phyloP scores from a whole-genome alignment of 2,329 filamentous ascomycete genomes.

The Aspergillus pseudoglaucus region DNA sequence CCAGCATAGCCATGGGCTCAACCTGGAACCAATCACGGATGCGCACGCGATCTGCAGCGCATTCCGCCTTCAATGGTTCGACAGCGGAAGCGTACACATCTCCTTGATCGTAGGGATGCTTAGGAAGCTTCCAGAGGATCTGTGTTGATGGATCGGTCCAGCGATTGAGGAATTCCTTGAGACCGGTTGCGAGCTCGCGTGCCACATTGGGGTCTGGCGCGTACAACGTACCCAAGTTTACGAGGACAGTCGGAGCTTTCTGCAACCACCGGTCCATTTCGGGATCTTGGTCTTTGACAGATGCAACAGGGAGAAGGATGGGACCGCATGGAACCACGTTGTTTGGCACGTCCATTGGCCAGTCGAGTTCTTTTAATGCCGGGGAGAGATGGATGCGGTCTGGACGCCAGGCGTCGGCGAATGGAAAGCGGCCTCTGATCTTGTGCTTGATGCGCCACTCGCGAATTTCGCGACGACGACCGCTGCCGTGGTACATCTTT shows the following conservation, averaged over 20 bases:
- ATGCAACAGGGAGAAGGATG: slow-evolving; percentile 32
- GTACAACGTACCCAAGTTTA: slow-evolving; percentile 44
- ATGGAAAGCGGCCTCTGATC: slow-evolving; percentile 21
- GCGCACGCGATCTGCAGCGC: slow-evolving; percentile 27
- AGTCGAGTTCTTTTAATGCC: slow-evolving; percentile 33
- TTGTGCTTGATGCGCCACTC: slow-evolving; percentile 20
- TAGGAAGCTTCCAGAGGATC: slow-evolving; percentile 36
- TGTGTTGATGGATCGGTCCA: slow-evolving; percentile 20
- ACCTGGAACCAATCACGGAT: slow-evolving; percentile 40
- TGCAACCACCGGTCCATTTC: slow-evolving; percentile 41
- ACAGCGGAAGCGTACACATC: slow-evolving; percentile 15
- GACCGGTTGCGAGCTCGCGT: slow-evolving; percentile 32
- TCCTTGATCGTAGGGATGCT: slow-evolving; percentile 15
- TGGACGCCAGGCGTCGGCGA: slow-evolving; percentile 20
- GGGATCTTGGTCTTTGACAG: slow-evolving; percentile 35
- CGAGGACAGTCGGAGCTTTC: slow-evolving; percentile 39
- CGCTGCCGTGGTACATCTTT: slow-evolving; percentile 20
- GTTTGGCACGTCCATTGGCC: slow-evolving; percentile 32
- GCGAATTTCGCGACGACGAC: slow-evolving; percentile 16
- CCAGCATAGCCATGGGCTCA: slow-evolving; percentile 31
- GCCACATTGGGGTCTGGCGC: slow-evolving; percentile 28
- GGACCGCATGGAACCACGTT: slow-evolving; percentile 44
- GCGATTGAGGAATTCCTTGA: slow-evolving; percentile 31
- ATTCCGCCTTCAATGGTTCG: slow-evolving; percentile 16
- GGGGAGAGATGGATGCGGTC: slow-evolving; percentile 23